These are phyloP conservation scores for Citrus australasica DNA, from an alignment of 345 rosid genomes.

Conservation along the genomic window DNA sequence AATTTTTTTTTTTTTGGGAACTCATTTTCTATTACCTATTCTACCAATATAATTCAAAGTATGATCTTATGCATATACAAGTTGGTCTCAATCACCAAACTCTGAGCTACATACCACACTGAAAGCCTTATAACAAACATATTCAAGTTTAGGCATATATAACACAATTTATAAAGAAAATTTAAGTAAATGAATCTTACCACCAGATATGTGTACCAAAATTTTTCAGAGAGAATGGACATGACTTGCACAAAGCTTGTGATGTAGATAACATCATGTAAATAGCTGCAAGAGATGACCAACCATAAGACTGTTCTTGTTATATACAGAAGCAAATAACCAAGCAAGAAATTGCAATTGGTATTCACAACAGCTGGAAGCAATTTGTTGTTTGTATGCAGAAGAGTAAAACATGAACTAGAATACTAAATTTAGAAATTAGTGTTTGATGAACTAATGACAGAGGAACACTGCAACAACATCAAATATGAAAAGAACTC, in stretches of 20 bases:
- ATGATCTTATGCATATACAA: neutral
- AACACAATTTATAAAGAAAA: neutral
- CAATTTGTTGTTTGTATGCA: neutral
- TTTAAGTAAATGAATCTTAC: slow-evolving; percentile 36
- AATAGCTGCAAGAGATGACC: slow-evolving; percentile 46
- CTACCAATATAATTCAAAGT: neutral
- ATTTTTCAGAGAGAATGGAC: slow-evolving; percentile 77
- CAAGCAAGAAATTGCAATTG: neutral
- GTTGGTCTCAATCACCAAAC: neutral
- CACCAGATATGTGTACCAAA: slow-evolving; percentile 83
- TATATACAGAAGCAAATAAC: neutral
- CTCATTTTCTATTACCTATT: neutral
- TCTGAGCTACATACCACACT: neutral
- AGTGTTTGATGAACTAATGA: neutral
- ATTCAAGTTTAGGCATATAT: neutral
- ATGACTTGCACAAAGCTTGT: slow-evolving; percentile 81
- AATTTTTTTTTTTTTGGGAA: neutral
- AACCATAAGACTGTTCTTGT: neutral
- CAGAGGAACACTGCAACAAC: neutral
- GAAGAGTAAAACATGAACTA: neutral
- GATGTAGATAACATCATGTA: slow-evolving; percentile 77
- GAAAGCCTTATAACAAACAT: neutral
- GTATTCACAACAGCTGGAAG: neutral
- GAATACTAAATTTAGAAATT: neutral
- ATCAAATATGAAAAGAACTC: neutral